Conservation (phyloP, 768 basidiomycete genomes). For the Crassisporium funariophilum region DNA sequence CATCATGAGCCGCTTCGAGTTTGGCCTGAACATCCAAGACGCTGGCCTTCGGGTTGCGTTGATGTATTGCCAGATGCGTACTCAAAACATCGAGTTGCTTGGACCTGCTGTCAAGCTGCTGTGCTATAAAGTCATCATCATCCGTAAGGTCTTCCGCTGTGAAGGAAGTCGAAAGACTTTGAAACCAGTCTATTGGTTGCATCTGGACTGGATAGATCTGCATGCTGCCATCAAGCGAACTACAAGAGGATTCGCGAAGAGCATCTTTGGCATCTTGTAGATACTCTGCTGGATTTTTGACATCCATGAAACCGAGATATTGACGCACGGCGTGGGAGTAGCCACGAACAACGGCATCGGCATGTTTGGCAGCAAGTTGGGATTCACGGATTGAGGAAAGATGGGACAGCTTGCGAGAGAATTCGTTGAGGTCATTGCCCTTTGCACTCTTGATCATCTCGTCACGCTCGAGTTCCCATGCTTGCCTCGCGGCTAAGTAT, state of each 20-base stretch:
- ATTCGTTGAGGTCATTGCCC: slow-evolving; percentile 15
- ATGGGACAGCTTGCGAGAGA: slow-evolving; percentile 27
- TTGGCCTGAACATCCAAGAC: slow-evolving; percentile 16
- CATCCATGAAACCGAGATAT: slow-evolving; percentile 29
- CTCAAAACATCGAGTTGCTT: slow-evolving; percentile 27
- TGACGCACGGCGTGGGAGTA: slow-evolving; percentile 27
- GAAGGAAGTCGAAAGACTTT: slow-evolving; percentile 28
- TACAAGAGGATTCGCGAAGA: slow-evolving; percentile 27
- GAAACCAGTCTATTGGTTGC: slow-evolving; percentile 30
- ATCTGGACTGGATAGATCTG: slow-evolving; percentile 29
- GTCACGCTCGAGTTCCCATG: slow-evolving; percentile 31
- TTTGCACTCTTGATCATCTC: slow-evolving; percentile 22
- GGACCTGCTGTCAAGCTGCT: slow-evolving; percentile 25
- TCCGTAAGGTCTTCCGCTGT: slow-evolving; percentile 29
- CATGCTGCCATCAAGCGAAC: slow-evolving; percentile 27
- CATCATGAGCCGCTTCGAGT: slow-evolving; percentile 19
- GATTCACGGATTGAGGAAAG: slow-evolving; percentile 26
- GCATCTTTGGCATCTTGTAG: slow-evolving; percentile 30
- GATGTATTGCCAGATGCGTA: slow-evolving; percentile 18
- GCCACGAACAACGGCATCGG: slow-evolving; percentile 30
- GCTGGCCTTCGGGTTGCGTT: slow-evolving; percentile 16
- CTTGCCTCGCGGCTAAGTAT: slow-evolving; percentile 27
- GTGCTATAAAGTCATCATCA: slow-evolving; percentile 23
- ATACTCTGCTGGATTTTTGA: slow-evolving; percentile 22
- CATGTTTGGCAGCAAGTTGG: slow-evolving; percentile 28